Base-by-base conservation (phyloP, 2,329 filamentous ascomycete species). In the Xylariomycetidae sp. region DNA sequence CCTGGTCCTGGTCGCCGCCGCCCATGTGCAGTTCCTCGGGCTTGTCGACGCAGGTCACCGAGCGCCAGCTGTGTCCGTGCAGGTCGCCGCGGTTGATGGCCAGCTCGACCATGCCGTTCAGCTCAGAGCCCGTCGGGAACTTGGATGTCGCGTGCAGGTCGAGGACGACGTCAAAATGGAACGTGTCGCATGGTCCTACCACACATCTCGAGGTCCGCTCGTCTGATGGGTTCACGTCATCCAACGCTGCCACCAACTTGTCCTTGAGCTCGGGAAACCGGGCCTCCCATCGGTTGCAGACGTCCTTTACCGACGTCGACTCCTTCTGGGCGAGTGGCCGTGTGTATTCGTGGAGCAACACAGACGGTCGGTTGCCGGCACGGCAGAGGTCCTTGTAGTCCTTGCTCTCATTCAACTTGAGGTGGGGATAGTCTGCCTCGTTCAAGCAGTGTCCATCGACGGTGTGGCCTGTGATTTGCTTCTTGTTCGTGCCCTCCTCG, bases 141-240 rank as follows among this genome's bases (percentile, higher is more conserved):
- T 69, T 67, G 44, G 66, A 67, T 28, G 69, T 68, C 41, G 75
- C 65, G 49, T 76, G 72, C 2, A 80, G 56, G 40, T 78, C 70
- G 6, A 82, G 64, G 1, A 74, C 74, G 4, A 73, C 67, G 40
- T 78, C 74, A 62, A 80, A 75, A 57, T 81, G 75, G 40, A 81
- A 60, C 22, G 79, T 68, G 41, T 73, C 69, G 38, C 75, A 73
- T 23, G 68, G 69, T 4, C 54, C 54, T 17, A 57, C 46, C 6
- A 58, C 54, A 25, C 54, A 58, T 4, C 54, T 50, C 4, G 54
- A 56, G 17, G 48, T 52, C n/a, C 42, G 44, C 39, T 57, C 54
- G 16, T 58, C 54, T 3, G 44, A 47, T 1, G 50, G 49, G 12
- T 49, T 46, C 15, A 67, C 61, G 43, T 75, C 64, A 19, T 73